phyloP scores from a whole-genome alignment of 805 yeast genomes.

The Ogataea zsoltii region DNA sequence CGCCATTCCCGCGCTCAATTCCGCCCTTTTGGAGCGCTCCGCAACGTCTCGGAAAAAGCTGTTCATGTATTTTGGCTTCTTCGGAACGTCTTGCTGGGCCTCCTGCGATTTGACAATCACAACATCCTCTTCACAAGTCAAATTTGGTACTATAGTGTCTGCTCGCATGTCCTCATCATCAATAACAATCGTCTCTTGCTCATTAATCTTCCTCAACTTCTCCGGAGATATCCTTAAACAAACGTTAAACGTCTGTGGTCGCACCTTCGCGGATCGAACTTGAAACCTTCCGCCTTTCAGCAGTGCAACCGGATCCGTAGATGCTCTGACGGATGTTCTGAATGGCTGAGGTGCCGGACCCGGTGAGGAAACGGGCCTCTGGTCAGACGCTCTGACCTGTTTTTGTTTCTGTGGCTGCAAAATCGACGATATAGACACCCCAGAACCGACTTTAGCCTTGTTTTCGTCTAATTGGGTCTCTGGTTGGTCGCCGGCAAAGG shows the following conservation, averaged over 20 bases:
- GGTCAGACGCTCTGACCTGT: not conserved
- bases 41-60: constrained; percentile 42
- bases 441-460: not conserved
- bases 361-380: not conserved
- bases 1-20: constrained; percentile 19
- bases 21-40: constrained; percentile 29
- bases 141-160: not conserved
- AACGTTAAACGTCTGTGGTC: constrained; percentile 15
- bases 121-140: no score
- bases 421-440: constrained; percentile 9
- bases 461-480: not conserved
- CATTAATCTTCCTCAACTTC: constrained; percentile 5
- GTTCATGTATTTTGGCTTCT: constrained; percentile 12
- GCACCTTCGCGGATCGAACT: constrained; percentile 11
- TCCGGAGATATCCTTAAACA: constrained; percentile 15
- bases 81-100: constrained; percentile 4
- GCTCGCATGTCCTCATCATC: not conserved
- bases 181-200: not conserved
- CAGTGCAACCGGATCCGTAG: constrained; percentile 6
- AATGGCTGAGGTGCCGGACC: not conserved
- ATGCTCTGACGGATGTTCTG: not conserved
- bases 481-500: not conserved
- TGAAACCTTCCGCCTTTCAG: constrained; percentile 20
- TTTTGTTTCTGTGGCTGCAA: not conserved
- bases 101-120: no score